Conservation (phyloP, 371 early-diverging fungal genomes). For the Chytridium lagenaria region DNA sequence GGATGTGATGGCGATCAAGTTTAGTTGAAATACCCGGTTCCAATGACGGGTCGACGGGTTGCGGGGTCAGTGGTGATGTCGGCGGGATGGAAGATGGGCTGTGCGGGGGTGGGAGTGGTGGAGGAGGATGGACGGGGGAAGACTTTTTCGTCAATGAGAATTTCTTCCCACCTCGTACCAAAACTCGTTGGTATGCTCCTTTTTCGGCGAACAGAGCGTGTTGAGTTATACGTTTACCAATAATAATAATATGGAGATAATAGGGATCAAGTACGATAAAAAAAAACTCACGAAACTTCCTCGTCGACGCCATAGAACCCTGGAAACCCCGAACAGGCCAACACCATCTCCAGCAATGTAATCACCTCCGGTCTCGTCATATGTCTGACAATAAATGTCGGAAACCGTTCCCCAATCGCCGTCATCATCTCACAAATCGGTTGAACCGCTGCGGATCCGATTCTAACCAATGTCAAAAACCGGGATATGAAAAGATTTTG, state of each 20-base stretch:
- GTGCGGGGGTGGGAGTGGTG: neutral
- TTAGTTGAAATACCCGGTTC: neutral
- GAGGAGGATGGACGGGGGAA: neutral
- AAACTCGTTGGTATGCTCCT: constrained; percentile 30
- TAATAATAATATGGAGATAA: neutral
- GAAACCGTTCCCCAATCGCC: constrained; percentile 34
- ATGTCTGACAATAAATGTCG: constrained; percentile 31
- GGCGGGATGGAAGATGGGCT: neutral
- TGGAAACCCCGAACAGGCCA: constrained; percentile 31
- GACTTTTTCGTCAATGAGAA: constrained; percentile 25
- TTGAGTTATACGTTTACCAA: too few species aligned
- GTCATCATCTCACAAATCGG: constrained; percentile 27
- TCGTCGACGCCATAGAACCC: constrained; percentile 40
- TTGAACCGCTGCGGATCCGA: constrained; percentile 24
- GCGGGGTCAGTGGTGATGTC: constrained; percentile 35
- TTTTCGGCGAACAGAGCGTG: too few species aligned
- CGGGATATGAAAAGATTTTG: neutral
- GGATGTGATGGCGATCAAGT: neutral
- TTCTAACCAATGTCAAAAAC: constrained; percentile 24
- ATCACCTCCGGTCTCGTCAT: constrained; percentile 14
- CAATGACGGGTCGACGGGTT: constrained; percentile 23
- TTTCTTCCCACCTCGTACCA: constrained; percentile 40
- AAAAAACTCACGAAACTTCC: constrained; percentile 30
- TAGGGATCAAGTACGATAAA: neutral
- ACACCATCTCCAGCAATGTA: constrained; percentile 28